phyloP scores from a whole-genome alignment of 23 red algal genomes.

The Porphyridium purpureum region DNA sequence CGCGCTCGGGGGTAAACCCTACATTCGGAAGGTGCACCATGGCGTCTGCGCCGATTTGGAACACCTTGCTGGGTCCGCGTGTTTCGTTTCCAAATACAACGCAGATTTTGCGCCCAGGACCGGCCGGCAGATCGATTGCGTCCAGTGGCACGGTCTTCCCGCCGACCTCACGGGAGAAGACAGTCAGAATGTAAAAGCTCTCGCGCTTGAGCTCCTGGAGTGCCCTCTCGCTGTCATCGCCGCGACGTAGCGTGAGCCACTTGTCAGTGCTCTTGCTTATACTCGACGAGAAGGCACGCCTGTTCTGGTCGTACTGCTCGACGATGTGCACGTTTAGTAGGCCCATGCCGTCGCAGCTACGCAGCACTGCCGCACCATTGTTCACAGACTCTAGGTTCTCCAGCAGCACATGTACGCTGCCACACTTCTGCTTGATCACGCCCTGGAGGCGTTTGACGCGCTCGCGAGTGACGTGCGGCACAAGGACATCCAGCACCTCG shows the following conservation, averaged over 20 bases:
- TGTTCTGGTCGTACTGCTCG: no score
- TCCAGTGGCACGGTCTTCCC: no score
- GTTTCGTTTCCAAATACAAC: not conserved
- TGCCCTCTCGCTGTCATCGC: no score
- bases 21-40: not conserved
- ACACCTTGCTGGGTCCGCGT: not conserved
- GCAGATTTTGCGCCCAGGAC: conserved; percentile 1
- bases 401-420: not conserved
- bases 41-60: not conserved
- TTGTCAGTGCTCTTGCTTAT: no score
- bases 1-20: no score
- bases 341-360: not conserved
- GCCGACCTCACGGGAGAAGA: no score
- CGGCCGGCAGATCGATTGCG: no score
- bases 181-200: no score
- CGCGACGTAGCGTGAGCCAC: no score
- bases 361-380: not conserved
- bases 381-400: not conserved
- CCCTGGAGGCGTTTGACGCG: not conserved
- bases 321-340: not conserved
- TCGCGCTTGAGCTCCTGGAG: no score
- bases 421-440: not conserved
- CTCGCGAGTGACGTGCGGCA: not conserved
- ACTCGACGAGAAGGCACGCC: no score
- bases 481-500: not conserved